Conservation (phyloP, 1,139 yeast species). For the Meyerozyma carpophila region DNA sequence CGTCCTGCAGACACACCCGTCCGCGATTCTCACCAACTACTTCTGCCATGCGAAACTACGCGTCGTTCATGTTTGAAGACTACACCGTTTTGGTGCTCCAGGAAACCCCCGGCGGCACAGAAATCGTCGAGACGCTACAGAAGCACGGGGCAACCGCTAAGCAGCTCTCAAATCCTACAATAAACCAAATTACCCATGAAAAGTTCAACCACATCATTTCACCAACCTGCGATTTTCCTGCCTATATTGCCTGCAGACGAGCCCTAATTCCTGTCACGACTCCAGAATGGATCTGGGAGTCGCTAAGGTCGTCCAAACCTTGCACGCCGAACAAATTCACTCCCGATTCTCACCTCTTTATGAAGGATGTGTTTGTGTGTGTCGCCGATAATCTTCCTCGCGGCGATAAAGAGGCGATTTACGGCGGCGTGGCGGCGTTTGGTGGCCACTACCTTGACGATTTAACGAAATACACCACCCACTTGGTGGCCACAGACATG, state of each 20-base stretch:
- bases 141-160: not conserved
- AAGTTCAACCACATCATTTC: constrained; percentile 7
- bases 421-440: constrained; percentile 61
- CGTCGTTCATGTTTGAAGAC: not conserved
- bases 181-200: not conserved
- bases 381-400: constrained; percentile 52
- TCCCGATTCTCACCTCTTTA: constrained; percentile 64
- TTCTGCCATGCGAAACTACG: not conserved
- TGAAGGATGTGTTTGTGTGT: constrained; percentile 59
- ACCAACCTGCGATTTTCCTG: constrained; percentile 1
- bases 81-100: not conserved
- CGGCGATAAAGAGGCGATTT: constrained; percentile 60
- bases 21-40: not conserved
- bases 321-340: constrained; percentile 51
- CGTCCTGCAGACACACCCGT: not conserved
- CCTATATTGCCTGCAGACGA: constrained; percentile 1
- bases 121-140: not conserved
- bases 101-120: not conserved
- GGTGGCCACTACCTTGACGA: constrained; percentile 70
- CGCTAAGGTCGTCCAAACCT: constrained; percentile 36
- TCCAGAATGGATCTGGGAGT: constrained; percentile 57
- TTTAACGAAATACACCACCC: constrained; percentile 72
- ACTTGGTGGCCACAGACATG: constrained; percentile 56
- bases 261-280: constrained; percentile 66
- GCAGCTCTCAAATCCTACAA: not conserved